Conservation (phyloP, 148 eudicot species). For the Diospyros lotus region DNA sequence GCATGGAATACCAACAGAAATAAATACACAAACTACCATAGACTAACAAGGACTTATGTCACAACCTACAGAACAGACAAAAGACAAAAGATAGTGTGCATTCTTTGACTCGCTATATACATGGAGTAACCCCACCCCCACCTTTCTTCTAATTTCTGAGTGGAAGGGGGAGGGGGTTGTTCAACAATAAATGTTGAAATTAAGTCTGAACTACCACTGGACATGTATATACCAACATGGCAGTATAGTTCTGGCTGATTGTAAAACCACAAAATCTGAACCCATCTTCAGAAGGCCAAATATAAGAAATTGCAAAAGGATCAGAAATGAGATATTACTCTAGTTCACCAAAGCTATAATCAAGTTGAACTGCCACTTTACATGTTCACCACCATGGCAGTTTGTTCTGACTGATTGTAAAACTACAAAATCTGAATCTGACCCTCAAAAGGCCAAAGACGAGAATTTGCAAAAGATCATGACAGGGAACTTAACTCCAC, state of each 20-base stretch:
- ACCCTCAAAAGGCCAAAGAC: background rate
- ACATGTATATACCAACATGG: background rate
- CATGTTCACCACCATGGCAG: background rate
- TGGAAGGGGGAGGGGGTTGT: slow-evolving; percentile 10
- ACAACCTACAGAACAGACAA: too few species aligned
- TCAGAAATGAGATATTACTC: background rate
- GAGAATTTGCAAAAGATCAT: background rate
- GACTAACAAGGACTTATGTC: too few species aligned
- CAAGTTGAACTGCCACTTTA: slow-evolving; percentile 8
- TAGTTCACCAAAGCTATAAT: background rate
- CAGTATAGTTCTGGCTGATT: slow-evolving; percentile 2
- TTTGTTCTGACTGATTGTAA: slow-evolving; percentile 1
- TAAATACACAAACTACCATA: too few species aligned
- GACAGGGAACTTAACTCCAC: background rate
- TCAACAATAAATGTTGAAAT: slow-evolving; percentile 16
- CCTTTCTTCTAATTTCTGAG: background rate
- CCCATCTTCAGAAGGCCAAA: background rate
- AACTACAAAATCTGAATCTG: background rate
- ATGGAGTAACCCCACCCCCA: background rate
- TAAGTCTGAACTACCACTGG: slow-evolving; percentile 8
- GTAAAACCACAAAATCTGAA: background rate
- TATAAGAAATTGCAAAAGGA: background rate
- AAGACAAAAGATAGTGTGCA: too few species aligned
- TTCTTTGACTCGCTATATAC: background rate
- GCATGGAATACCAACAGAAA: too few species aligned